Base-by-base conservation (phyloP, 306 rosid species). In the Vicia villosa region DNA sequence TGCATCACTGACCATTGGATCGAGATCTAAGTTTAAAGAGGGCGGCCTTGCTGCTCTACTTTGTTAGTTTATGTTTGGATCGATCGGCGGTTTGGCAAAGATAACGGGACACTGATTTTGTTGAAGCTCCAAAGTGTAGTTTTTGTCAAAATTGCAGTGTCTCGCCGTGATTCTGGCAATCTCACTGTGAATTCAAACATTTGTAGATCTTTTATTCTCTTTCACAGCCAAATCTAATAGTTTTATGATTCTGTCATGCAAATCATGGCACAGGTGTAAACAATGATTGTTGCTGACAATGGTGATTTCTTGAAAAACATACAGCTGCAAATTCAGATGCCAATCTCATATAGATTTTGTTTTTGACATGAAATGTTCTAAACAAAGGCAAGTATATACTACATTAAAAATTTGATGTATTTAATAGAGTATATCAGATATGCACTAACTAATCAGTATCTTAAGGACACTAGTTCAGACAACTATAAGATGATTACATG, bases 171-270 rank as follows among this genome's bases (percentile, higher is more conserved):
- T 40, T 40, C 14, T 40, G 45, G 1, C 5, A 34, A 34, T 34
- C 38, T 34, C 7, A 6, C 38, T 1, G 0, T 10, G 4, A 40
- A 10, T 41, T 0, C 46, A 41, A 41, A 41, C 46, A 41, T 41
- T 22, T 22, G 36, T 40, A 42, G 26, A 61, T 49, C 45, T 41
- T 63, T 52, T 32, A 55, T 42, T 74, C 73, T 65, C 52, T 59
- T 57, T 57, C 45, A 58, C 41, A 60, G 38, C 38, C 16, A 49
- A 26, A 78, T 72, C 22, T 15, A 56, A 58, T 42, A 73, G 5
- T 32, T 79, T 46, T 34, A 34, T 68, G 57, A 63, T 69, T 54
- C 30, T 52, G 72, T 60, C 52, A 30, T 30, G 14, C 68, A 67
- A 66, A 59, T 60, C 62, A 8, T n/a, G 9, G 54, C 9, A 61